Evolutionary conservation across 2,329 filamentous ascomycete genomes (phyloP).

Genomic region (Xylariomycetidae sp.): DNA sequence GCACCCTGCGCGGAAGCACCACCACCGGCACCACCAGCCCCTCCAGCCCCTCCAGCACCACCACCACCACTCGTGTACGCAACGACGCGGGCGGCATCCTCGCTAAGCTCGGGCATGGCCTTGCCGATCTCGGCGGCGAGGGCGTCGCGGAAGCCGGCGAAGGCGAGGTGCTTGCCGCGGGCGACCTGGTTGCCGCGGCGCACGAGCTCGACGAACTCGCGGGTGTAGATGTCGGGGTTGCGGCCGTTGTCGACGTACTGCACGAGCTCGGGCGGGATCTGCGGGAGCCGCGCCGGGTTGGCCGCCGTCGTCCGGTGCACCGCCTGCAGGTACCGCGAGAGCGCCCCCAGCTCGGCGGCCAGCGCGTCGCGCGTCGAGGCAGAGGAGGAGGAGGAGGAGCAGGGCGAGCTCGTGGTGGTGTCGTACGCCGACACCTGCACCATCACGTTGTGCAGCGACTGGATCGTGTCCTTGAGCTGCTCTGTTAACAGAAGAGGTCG

Average conservation of each 20-base stretch:
- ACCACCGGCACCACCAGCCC: neutral
- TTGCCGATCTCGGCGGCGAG: slow-evolving; percentile 52
- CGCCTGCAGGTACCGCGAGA: slow-evolving; percentile 32
- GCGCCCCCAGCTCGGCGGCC: slow-evolving; percentile 42
- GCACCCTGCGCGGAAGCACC: no score
- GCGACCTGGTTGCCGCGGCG: slow-evolving; percentile 60
- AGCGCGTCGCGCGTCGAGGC: slow-evolving; percentile 50
- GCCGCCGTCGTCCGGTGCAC: slow-evolving; percentile 36
- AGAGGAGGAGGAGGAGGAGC: slow-evolving; percentile 1
- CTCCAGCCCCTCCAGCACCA: neutral
- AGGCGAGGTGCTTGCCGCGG: slow-evolving; percentile 58
- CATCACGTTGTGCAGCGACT: slow-evolving; percentile 31
- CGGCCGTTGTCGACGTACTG: slow-evolving; percentile 66
- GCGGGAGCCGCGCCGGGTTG: slow-evolving; percentile 33
- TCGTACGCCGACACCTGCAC: slow-evolving; percentile 59
- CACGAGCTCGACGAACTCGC: slow-evolving; percentile 66
- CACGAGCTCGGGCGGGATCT: slow-evolving; percentile 56
- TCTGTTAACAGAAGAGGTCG: slow-evolving; percentile 12
- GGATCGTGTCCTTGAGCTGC: slow-evolving; percentile 29
- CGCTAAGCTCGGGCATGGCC: slow-evolving; percentile 53
- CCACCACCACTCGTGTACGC: slow-evolving; percentile 33
- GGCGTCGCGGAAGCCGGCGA: slow-evolving; percentile 54
- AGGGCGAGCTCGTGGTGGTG: slow-evolving; percentile 21
- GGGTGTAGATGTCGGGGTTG: slow-evolving; percentile 69
- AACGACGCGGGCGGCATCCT: slow-evolving; percentile 46